Evolutionary conservation across 73 alveolate genomes (phyloP).

Genomic region (Tetrahymena borealis): DNA sequence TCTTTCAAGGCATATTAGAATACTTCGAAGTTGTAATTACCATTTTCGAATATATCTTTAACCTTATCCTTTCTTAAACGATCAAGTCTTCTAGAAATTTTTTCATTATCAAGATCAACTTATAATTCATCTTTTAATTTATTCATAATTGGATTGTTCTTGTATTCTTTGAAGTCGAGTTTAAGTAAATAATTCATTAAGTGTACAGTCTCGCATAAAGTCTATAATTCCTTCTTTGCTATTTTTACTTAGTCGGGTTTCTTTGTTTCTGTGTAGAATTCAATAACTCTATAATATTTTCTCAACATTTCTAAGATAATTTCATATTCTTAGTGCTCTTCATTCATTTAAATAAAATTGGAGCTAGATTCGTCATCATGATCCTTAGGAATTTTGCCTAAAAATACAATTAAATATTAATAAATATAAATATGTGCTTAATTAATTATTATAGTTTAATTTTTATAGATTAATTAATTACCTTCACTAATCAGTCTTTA

Average conservation of each 20-base stretch:
- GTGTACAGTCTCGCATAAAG: slow-evolving; percentile 18
- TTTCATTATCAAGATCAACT: slow-evolving; percentile 12
- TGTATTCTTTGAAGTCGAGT: slow-evolving; percentile 24
- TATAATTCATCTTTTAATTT: background rate
- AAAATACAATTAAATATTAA: background rate
- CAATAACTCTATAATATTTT: slow-evolving; percentile 39
- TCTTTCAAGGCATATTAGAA: slow-evolving; percentile 42
- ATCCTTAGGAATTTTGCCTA: background rate
- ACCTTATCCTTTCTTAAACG: slow-evolving; percentile 27
- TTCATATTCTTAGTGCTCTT: slow-evolving; percentile 45
- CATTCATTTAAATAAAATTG: background rate
- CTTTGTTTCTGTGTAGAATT: slow-evolving; percentile 39
- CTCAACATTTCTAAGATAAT: slow-evolving; percentile 39
- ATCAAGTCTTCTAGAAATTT: slow-evolving; percentile 23
- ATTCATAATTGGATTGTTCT: slow-evolving; percentile 12
- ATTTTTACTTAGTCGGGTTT: slow-evolving; percentile 29
- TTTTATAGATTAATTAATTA: background rate
- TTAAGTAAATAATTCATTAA: slow-evolving; percentile 17
- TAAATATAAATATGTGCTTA: background rate
- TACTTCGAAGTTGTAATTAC: slow-evolving; percentile 41
- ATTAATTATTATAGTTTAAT: background rate
- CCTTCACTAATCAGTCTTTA: slow-evolving; percentile 39
- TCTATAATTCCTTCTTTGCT: slow-evolving; percentile 34
- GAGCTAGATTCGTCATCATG: slow-evolving; percentile 12
- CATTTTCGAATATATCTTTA: slow-evolving; percentile 37